Evolutionary conservation across 139 green algal genomes (phyloP), one percentile per base, ranked within the genome.

Genomic region (Mychonastes homosphaera): DNA sequence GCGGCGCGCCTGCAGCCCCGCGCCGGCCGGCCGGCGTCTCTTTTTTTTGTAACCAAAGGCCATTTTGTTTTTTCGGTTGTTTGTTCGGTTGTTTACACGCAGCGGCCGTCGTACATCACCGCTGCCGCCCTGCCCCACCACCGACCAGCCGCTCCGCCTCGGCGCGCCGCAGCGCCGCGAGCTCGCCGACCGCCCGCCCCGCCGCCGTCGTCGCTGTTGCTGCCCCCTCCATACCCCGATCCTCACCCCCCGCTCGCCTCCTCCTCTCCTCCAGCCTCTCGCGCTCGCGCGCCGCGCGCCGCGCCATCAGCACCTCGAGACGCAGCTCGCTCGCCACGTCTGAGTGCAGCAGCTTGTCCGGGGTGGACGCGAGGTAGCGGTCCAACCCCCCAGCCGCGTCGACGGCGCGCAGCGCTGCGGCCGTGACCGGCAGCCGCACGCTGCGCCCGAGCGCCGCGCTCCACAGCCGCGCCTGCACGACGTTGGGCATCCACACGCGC

Each of bases 301-400:
- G n/a, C n/a, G n/a, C n/a, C n/a, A n/a, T n/a, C n/a, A n/a, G n/a
- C n/a, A n/a, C n/a, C n/a, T n/a, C n/a, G n/a, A n/a, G n/a, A n/a
- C n/a, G n/a, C 32, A 86, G 53, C 19, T 73, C 54, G 12, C 58
- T 53, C 0, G 62, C 79, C 3, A 67, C 23, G 19, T 87, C 71
- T 21, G 78, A 87, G 23, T 68, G 55, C n/a, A 95, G 63, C 21
- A 90, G 71, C 3, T 75, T 41, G 21, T 84, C 73, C 1, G 69
- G 59, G 0, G 82, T 91, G 19, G 78, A 75, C 1, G 94, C 45
- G 21, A 95, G 50, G 54, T 95, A 95, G 2, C 69, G 53, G 64
- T 95, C 87, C 19, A 95, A 65, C 13, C 87, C 83, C 27, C 87
- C 87, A 23, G 64, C 69, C 45, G 86, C 84, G 66, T 95, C 87